phyloP scores from a whole-genome alignment of 371 early-diverging fungal species.

The Dipsacomyces acuminosporus region DNA sequence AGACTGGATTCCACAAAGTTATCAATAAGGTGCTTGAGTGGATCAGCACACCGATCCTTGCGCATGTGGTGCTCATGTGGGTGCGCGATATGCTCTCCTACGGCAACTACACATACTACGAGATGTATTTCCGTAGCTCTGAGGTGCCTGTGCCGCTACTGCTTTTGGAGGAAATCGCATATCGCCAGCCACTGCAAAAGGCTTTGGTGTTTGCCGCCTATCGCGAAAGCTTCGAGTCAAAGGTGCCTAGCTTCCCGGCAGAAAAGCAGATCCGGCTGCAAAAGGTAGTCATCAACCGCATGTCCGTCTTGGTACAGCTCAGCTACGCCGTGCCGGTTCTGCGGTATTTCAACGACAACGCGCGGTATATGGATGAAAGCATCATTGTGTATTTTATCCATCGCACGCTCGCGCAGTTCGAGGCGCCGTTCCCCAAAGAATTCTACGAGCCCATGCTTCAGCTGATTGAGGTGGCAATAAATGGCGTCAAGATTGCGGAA shows the following conservation, averaged over 20 bases:
- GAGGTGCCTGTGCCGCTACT: conserved; percentile 58
- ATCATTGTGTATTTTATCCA: conserved; percentile 32
- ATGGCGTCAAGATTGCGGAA: conserved; percentile 20
- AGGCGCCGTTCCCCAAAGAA: conserved; percentile 26
- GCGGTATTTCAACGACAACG: conserved; percentile 41
- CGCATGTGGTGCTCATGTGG: conserved; percentile 59
- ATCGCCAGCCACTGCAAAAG: conserved; percentile 59
- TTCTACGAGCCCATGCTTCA: conserved; percentile 25
- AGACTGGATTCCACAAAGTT: conserved; percentile 22
- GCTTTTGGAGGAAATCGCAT: conserved; percentile 65
- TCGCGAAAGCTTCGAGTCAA: conserved; percentile 50
- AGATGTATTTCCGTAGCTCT: conserved; percentile 59
- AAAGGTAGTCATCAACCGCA: conserved; percentile 58
- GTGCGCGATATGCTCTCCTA: conserved; percentile 56
- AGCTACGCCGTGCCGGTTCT: conserved; percentile 58
- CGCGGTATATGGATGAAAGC: conserved; percentile 25
- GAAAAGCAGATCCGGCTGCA: conserved; percentile 57
- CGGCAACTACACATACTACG: conserved; percentile 53
- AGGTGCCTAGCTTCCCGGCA: conserved; percentile 23
- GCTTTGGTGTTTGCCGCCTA: conserved; percentile 57
- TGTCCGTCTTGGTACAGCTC: conserved; percentile 60
- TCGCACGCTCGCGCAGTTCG: conserved; percentile 28
- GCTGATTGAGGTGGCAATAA: conserved; percentile 16
- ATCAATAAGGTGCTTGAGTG: conserved; percentile 22
- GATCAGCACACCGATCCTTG: conserved; percentile 32